Conservation (phyloP, 352 stramenopile genomes). For the Phytopythium helicoides region DNA sequence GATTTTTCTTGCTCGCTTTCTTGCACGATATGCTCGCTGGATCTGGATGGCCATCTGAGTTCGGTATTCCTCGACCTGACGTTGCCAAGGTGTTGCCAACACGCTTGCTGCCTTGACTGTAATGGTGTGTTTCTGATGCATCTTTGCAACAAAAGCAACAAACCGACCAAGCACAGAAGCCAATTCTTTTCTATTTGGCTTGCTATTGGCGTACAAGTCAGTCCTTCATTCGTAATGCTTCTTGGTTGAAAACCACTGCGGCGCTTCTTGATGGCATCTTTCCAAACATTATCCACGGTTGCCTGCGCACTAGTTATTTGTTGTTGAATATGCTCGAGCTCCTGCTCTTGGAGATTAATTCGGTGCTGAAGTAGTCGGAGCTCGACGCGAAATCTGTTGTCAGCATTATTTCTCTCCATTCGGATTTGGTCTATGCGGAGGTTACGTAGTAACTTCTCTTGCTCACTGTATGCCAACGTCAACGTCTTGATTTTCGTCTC, state of each 20-base stretch:
- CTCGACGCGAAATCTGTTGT: slow-evolving; percentile 55
- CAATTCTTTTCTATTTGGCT: slow-evolving; percentile 29
- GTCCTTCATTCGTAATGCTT: too few relatives aligned
- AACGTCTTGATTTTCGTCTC: slow-evolving; percentile 57
- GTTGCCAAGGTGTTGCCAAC: slow-evolving; percentile 57
- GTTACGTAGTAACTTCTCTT: slow-evolving; percentile 50
- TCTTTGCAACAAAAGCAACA: slow-evolving; percentile 40
- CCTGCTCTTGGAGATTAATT: slow-evolving; percentile 55
- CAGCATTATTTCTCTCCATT: slow-evolving; percentile 45
- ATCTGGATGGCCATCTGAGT: slow-evolving; percentile 70
- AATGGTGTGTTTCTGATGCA: slow-evolving; percentile 56
- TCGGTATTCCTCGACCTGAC: slow-evolving; percentile 68
- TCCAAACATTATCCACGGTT: slow-evolving; percentile 62
- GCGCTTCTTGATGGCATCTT: slow-evolving; percentile 32
- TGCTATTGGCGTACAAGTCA: not conserved
- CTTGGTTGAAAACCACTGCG: too few relatives aligned
- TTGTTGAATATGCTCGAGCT: slow-evolving; percentile 51
- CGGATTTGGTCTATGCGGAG: slow-evolving; percentile 63
- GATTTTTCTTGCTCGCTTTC: slow-evolving; percentile 28
- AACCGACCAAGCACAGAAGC: slow-evolving; percentile 63
- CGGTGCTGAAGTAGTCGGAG: slow-evolving; percentile 56
- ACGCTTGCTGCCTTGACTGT: slow-evolving; percentile 52
- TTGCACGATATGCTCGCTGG: slow-evolving; percentile 62
- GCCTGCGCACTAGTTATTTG: slow-evolving; percentile 48
- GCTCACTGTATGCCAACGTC: slow-evolving; percentile 32